phyloP scores from a whole-genome alignment of 352 stramenopile species.

The Elongisporangium senticosum region DNA sequence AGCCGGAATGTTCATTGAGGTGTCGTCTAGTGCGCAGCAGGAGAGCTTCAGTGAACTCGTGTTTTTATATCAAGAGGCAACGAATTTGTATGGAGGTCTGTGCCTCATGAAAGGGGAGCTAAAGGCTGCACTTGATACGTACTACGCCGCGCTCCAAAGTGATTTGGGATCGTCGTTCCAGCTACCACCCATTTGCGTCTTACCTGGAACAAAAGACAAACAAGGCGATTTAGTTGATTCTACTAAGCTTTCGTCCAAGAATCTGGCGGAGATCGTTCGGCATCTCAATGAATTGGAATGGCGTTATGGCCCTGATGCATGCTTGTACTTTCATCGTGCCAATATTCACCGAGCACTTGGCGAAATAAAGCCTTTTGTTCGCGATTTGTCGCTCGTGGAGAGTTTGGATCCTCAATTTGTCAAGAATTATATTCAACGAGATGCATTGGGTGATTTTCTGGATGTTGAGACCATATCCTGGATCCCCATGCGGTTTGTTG shows the following conservation, averaged over 20 bases:
- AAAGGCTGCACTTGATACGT: slow-evolving; percentile 41
- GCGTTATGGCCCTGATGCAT: slow-evolving; percentile 48
- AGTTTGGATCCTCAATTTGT: slow-evolving; percentile 43
- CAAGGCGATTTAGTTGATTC: slow-evolving; percentile 40
- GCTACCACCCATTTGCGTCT: slow-evolving; percentile 37
- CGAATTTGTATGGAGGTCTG: slow-evolving; percentile 41
- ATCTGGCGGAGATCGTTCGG: slow-evolving; percentile 33
- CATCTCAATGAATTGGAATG: slow-evolving; percentile 52
- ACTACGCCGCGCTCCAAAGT: slow-evolving; percentile 2
- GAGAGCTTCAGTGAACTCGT: slow-evolving; percentile 13
- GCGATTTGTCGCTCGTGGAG: slow-evolving; percentile 45
- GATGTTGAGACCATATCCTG: slow-evolving; percentile 57
- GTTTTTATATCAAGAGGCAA: slow-evolving; percentile 29
- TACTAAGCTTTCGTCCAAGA: slow-evolving; percentile 34
- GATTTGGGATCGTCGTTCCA: slow-evolving; percentile 9
- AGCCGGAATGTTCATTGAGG: not conserved
- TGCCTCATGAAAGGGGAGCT: slow-evolving; percentile 50
- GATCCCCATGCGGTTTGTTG: slow-evolving; percentile 37
- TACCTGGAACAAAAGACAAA: slow-evolving; percentile 30
- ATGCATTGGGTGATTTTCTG: slow-evolving; percentile 42
- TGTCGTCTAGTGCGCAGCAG: not conserved
- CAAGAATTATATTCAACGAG: slow-evolving; percentile 23
- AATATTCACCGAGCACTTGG: slow-evolving; percentile 44
- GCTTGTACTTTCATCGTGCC: slow-evolving; percentile 54
- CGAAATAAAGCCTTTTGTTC: slow-evolving; percentile 31